Percentiles rank a stretch among this genome's conserved stretches.
Evolutionary conservation across 2,329 filamentous ascomycete genomes (phyloP).

Genomic region (Teratosphaeria nubilosa): DNA sequence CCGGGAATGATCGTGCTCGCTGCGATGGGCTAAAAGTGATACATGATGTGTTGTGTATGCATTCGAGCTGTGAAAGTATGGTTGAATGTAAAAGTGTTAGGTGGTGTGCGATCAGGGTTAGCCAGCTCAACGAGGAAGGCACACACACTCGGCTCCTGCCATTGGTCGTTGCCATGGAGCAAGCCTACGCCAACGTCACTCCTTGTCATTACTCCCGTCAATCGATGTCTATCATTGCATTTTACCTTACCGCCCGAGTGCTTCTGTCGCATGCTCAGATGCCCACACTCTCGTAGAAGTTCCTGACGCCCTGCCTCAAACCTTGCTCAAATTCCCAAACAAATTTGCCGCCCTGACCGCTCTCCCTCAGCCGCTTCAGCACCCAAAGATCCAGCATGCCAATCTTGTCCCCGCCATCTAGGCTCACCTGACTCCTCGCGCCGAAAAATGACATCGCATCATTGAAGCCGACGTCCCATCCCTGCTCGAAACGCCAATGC

Average conservation of each 20-base stretch:
- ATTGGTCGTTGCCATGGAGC: neutral
- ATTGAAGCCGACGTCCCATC: constrained; percentile 47
- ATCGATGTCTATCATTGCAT: neutral
- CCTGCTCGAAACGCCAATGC: constrained; percentile 45
- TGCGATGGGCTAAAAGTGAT: neutral
- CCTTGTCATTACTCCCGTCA: neutral
- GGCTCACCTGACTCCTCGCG: constrained; percentile 25
- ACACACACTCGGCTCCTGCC: neutral
- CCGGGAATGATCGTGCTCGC: neutral
- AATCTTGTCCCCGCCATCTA: constrained; percentile 42
- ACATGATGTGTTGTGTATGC: neutral
- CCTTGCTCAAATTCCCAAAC: constrained; percentile 46
- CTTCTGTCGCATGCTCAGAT: neutral
- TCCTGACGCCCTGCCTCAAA: constrained; percentile 35
- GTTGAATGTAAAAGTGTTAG: neutral
- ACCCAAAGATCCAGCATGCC: constrained; percentile 50
- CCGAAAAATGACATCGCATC: constrained; percentile 46
- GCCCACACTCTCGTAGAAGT: constrained; percentile 27
- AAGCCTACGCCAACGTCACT: neutral
- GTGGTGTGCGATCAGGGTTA: neutral
- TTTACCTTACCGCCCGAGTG: neutral
- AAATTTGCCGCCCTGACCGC: constrained; percentile 36
- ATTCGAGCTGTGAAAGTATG: neutral
- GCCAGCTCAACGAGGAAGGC: neutral
- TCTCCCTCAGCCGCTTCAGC: constrained; percentile 44